These are phyloP conservation scores for Helianthus tuberosus DNA, from an alignment of 129 eudicot genomes.

Conservation along the genomic window DNA sequence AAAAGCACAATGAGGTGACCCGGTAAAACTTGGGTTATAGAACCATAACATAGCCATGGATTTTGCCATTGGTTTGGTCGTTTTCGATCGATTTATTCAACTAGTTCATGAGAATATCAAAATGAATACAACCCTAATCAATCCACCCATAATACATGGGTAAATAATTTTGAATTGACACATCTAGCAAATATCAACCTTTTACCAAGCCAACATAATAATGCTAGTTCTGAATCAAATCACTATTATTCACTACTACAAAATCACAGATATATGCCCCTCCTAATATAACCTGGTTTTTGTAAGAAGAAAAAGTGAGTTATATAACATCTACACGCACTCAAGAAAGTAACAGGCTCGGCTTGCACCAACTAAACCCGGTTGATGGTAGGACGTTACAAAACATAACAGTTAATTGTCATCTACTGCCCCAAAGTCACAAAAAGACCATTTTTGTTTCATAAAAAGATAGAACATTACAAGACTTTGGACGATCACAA, in stretches of 20 bases:
- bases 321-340: not conserved
- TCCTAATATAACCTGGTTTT: not conserved
- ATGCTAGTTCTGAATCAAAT: not conserved
- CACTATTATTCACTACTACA: too few relatives aligned
- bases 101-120: too few relatives aligned
- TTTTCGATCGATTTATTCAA: too few relatives aligned
- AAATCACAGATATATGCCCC: too few relatives aligned
- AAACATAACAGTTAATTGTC: not conserved
- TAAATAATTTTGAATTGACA: too few relatives aligned
- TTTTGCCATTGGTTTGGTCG: too few relatives aligned
- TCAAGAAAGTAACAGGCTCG: not conserved
- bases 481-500: not conserved
- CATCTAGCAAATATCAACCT: not conserved
- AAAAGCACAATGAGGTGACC: too few relatives aligned
- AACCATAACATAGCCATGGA: too few relatives aligned
- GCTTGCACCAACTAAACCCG: not conserved
- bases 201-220: not conserved
- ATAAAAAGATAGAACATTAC: slow-evolving; percentile 12
- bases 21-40: too few relatives aligned
- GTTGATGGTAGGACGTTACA: not conserved
- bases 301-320: not conserved
- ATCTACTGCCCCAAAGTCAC: not conserved
- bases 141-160: not conserved
- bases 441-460: not conserved
- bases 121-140: not conserved